Base-by-base conservation (phyloP, 371 early-diverging fungal genomes). In the Umbelopsis sp. region DNA sequence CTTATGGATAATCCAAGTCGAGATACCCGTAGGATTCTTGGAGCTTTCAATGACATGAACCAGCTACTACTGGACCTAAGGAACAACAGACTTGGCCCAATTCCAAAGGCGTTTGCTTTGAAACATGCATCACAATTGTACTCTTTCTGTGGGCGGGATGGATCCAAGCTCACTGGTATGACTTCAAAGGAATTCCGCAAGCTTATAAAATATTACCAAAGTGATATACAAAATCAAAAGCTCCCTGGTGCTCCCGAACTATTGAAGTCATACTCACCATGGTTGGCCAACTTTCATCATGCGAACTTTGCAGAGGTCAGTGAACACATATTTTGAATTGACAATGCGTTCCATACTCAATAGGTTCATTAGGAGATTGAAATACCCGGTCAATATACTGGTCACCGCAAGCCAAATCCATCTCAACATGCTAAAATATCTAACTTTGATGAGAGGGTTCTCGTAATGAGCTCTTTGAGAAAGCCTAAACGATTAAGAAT, bases 351-450 rank as follows among this genome's bases (percentile, higher is more conserved):
- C 25, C 65, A 50, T 62, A 57, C 22, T 44, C 37, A 12, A 50
- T 29, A 66, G 10, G 11, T n/a, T 50, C 70, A 9, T 70, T 41
- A 86, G 72, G 66, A 78, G 10, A 70, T 93, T 16, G 93, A 92
- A 72, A 82, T 94, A 3, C 94, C 94, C 44, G 94, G 94, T 3
- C 94, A 94, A 65, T 92, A 90, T 66, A 72, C 76, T 4, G 89
- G 90, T 0, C 20, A 75, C 0, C 41, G 63, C 12, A 77, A 78
- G 12, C 91, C 90, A 1, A 62, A 77, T 12, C 82, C 84, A 6
- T 77, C 81, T 51, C 75, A 80, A 9, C 83, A 86, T 51, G 85
- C 85, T 4, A 87, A 81, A 7, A 86, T 94, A 65, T 74, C 85
- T 1, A 78, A 84, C 18, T 89, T 94, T 78, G 85, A 88, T 57